Percentiles rank a stretch among this genome's conserved stretches.
Evolutionary conservation across 2,329 filamentous ascomycete genomes (phyloP).

Genomic region (Talaromyces verruculosus): DNA sequence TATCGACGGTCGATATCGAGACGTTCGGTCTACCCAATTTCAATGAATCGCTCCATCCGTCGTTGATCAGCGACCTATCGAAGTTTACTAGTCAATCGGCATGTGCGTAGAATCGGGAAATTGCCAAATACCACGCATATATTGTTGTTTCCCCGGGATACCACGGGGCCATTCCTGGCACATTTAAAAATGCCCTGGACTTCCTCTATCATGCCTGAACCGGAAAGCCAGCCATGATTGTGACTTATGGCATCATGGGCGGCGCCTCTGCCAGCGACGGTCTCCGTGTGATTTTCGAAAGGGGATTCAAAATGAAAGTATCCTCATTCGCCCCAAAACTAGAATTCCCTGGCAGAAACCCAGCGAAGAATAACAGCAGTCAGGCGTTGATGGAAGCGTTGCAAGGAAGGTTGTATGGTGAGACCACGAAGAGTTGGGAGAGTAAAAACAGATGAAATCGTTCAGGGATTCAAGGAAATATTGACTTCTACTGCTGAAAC

Average conservation of each 20-base stretch:
- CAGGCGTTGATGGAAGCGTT: conserved; percentile 10
- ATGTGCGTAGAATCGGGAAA: background rate
- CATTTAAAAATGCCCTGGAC: conserved; percentile 9
- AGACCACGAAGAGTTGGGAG: background rate
- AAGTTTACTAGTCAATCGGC: background rate
- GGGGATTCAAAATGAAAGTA: conserved; percentile 26
- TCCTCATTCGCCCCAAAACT: background rate
- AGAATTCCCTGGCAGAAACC: conserved; percentile 8
- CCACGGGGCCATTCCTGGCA: background rate
- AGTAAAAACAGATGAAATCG: background rate
- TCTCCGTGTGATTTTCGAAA: conserved; percentile 30
- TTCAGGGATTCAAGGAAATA: conserved; percentile 8
- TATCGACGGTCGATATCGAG: background rate
- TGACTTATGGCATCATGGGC: conserved; percentile 13
- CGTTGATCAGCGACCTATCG: conserved; percentile 8
- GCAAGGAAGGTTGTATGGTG: conserved; percentile 12
- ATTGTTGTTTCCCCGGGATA: conserved; percentile 12
- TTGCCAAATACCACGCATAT: conserved; percentile 14
- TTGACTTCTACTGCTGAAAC: background rate
- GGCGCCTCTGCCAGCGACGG: conserved; percentile 26
- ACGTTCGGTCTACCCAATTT: conserved; percentile 5
- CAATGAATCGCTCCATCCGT: background rate
- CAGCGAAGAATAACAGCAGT: conserved; percentile 5
- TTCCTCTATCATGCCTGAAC: conserved; percentile 13
- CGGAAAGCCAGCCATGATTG: conserved; percentile 13